These are phyloP conservation scores for Cladosporium sp. DNA, from an alignment of 2,329 filamentous ascomycete species.

Conservation along the genomic window DNA sequence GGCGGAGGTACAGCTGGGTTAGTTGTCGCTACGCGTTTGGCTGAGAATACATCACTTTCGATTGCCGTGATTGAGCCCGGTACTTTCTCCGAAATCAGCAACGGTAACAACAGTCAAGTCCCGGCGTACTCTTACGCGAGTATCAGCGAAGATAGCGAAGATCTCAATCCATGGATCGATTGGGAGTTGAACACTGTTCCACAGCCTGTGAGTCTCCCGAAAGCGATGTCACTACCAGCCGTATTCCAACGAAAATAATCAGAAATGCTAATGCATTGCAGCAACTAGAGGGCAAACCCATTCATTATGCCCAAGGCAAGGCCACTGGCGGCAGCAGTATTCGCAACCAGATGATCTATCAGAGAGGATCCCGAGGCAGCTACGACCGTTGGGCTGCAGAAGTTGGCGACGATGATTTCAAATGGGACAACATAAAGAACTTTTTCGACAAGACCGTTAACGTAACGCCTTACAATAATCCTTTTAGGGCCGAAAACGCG, in stretches of 20 bases:
- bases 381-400: slow-evolving; percentile 34
- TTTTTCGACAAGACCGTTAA: slow-evolving; percentile 24
- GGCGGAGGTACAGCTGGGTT: slow-evolving; percentile 27
- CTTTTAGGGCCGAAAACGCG: slow-evolving; percentile 1
- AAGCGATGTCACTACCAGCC: no score
- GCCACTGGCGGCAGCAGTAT: slow-evolving; percentile 26
- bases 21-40: slow-evolving; percentile 23
- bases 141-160: slow-evolving; percentile 11
- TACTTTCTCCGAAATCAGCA: slow-evolving; percentile 27
- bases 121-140: slow-evolving; percentile 23
- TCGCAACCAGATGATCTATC: slow-evolving; percentile 25
- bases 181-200: slow-evolving; percentile 28
- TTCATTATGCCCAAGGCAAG: slow-evolving; percentile 28
- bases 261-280: no score
- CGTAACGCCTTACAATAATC: slow-evolving; percentile 18
- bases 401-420: slow-evolving; percentile 32
- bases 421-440: slow-evolving; percentile 27
- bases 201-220: slow-evolving; percentile 15
- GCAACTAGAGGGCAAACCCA: slow-evolving; percentile 18
- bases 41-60: slow-evolving; percentile 19
- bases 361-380: slow-evolving; percentile 27
- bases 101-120: slow-evolving; percentile 27
- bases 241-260: no score
- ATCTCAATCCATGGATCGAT: slow-evolving; percentile 24
- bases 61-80: slow-evolving; percentile 31